Percentiles rank a stretch among this genome's conserved stretches.
Evolutionary conservation across 2,329 filamentous ascomycete genomes (phyloP).

Genomic region (Clarireedia homoeocarpa): DNA sequence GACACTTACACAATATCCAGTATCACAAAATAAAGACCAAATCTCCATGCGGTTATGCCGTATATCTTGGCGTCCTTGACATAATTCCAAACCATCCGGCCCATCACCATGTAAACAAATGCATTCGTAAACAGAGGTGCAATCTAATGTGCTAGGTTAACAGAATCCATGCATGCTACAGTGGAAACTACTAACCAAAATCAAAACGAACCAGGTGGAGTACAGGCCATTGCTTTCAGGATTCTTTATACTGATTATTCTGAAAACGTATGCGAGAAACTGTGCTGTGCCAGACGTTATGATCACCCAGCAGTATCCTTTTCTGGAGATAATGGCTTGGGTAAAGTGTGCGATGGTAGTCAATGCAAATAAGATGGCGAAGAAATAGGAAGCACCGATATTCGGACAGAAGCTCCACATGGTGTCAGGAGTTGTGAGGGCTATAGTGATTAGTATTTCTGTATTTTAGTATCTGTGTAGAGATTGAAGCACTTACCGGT

Average conservation of each 20-base stretch:
- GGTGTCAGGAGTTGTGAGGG: background rate
- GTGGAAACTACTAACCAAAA: conserved; percentile 9
- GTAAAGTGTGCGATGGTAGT: conserved; percentile 26
- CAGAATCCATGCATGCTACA: background rate
- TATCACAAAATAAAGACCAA: conserved; percentile 23
- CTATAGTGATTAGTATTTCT: background rate
- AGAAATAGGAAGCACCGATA: conserved; percentile 28
- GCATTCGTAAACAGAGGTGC: conserved; percentile 25
- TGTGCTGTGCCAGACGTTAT: conserved; percentile 11
- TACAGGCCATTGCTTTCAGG: conserved; percentile 23
- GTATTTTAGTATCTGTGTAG: background rate
- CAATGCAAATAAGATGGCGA: conserved; percentile 29
- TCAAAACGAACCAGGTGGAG: conserved; percentile 18
- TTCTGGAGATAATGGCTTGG: conserved; percentile 30
- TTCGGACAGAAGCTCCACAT: conserved; percentile 24
- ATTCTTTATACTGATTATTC: conserved; percentile 20
- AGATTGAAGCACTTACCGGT: background rate
- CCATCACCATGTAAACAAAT: conserved; percentile 25
- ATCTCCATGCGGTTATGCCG: conserved; percentile 17
- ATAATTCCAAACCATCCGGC: conserved; percentile 25
- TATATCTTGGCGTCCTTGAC: conserved; percentile 15
- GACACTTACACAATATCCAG: conserved; percentile 23
- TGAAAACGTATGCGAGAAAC: conserved; percentile 14
- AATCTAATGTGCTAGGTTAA: conserved; percentile 6
- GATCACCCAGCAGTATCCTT: conserved; percentile 21